Percentiles rank a stretch among this genome's conserved stretches.
phyloP scores from a whole-genome alignment of 768 basidiomycete species.

The Amanita brunnescens region DNA sequence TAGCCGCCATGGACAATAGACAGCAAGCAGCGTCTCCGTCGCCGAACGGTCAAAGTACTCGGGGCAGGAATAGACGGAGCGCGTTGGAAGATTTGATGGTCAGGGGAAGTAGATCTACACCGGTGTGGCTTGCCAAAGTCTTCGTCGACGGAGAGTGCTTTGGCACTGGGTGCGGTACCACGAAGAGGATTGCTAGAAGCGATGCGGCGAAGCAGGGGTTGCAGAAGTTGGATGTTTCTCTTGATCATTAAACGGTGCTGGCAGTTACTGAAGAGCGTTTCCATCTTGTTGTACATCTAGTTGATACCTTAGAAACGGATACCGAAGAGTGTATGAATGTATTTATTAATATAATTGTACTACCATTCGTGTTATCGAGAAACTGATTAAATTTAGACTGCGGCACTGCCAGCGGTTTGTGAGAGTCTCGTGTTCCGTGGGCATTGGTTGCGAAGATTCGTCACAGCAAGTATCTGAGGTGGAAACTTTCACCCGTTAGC shows the following conservation, averaged over 20 bases:
- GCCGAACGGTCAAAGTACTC: not conserved
- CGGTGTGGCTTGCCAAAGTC: slow-evolving; percentile 65
- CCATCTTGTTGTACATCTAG: no score
- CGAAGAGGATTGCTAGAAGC: slow-evolving; percentile 74
- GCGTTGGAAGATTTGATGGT: slow-evolving; percentile 15
- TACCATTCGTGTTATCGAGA: no score
- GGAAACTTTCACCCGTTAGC: no score
- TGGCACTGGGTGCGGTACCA: slow-evolving; percentile 59
- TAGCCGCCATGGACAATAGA: not conserved
- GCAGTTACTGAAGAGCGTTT: not conserved
- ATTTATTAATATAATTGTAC: no score
- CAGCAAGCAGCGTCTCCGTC: slow-evolving; percentile 2
- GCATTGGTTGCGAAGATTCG: no score
- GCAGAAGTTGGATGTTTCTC: slow-evolving; percentile 40
- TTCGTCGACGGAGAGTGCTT: slow-evolving; percentile 50
- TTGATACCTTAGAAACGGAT: no score
- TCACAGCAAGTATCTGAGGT: no score
- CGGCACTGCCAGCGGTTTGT: no score
- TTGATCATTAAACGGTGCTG: not conserved
- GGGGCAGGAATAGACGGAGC: not conserved
- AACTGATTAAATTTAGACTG: no score
- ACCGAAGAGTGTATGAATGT: no score
- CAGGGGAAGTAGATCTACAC: slow-evolving; percentile 55
- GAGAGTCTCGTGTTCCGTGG: no score
- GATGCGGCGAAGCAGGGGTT: slow-evolving; percentile 76